Base-by-base conservation (phyloP, 139 green algal genomes). In the Zygnema cylindricum region DNA sequence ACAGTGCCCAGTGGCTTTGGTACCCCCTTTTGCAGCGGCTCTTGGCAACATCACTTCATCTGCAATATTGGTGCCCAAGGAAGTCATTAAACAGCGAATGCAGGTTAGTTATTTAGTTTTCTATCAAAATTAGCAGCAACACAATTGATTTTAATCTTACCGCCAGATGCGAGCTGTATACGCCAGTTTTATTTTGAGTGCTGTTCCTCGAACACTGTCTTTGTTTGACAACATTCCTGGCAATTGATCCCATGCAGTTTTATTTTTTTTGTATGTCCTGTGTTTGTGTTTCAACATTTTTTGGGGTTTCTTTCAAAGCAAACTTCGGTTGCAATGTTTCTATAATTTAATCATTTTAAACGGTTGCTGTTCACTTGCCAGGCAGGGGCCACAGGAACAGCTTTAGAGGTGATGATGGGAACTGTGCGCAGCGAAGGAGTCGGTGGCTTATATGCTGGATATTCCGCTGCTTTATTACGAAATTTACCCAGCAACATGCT, bases 401-500 rank as follows among this genome's bases (percentile, higher is more conserved):
- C 94, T 0, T 41, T 88, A 7, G 88, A 85, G 54, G 95, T 96
- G 75, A 57, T 98, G 30, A 69, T 93, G 22, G 91, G 84, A 71
- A 98, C 98, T 69, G 1, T 97, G 2, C 69, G 69, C 0, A 86
- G 55, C 43, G 95, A 99, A 92, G 96, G 97, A 1, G 16, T 96
- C 21, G 89, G 1, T 95, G 97, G 38, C 40, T 98, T 75, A 98
- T 98, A 92, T 96, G 95, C n/a, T 3, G 97, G 97, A 38, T 99
- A 99, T 91, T 94, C 95, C 1, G 96, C 96, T 35, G 98, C 99
- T 93, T 92, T 99, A 78, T 90, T 99, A 55, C 94, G 97, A 1
- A 98, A 99, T 91, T 93, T 99, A 78, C 97, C 97, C 0, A 98
- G 98, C 90, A 98, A 99, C 81, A 96, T 98, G 69, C 97, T 99